Evolutionary conservation across 2,329 filamentous ascomycete species (phyloP).

Genomic region (Fonsecaea nubica): DNA sequence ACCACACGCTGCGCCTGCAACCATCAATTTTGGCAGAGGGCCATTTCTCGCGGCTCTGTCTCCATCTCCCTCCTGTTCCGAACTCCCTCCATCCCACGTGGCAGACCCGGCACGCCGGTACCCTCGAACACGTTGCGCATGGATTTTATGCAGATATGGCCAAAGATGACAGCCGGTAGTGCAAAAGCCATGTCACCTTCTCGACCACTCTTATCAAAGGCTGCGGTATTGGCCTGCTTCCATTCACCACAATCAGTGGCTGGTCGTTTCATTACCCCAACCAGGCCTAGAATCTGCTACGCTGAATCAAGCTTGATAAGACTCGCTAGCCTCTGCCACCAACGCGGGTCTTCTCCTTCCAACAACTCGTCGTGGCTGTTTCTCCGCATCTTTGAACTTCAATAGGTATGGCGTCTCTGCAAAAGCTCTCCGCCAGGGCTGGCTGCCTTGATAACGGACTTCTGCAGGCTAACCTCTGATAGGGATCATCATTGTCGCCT

Average conservation of each 20-base stretch:
- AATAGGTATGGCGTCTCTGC: slow-evolving; percentile 18
- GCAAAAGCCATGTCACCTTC: neutral
- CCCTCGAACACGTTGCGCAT: neutral
- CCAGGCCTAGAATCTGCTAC: neutral
- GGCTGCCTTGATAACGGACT: slow-evolving; percentile 22
- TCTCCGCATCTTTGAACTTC: slow-evolving; percentile 24
- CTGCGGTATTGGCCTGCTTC: neutral
- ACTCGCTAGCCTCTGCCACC: neutral
- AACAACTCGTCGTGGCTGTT: slow-evolving; percentile 9
- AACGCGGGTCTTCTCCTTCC: slow-evolving; percentile 5
- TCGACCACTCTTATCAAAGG: neutral
- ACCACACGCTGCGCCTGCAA: too few species aligned
- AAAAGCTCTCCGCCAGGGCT: slow-evolving; percentile 12
- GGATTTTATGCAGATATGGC: neutral
- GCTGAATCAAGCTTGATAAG: slow-evolving; percentile 13
- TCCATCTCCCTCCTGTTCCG: neutral
- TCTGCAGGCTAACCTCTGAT: slow-evolving; percentile 10
- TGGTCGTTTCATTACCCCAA: neutral
- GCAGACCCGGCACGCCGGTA: slow-evolving; percentile 9
- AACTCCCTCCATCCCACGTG: slow-evolving; percentile 2
- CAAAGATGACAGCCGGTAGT: neutral
- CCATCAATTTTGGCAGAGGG: neutral
- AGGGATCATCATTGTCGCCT: neutral
- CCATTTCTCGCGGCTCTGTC: neutral
- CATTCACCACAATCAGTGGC: neutral